These are phyloP conservation scores for Lolium rigidum DNA, from an alignment of 176 grass and related monocot genomes.

Conservation along the genomic window DNA sequence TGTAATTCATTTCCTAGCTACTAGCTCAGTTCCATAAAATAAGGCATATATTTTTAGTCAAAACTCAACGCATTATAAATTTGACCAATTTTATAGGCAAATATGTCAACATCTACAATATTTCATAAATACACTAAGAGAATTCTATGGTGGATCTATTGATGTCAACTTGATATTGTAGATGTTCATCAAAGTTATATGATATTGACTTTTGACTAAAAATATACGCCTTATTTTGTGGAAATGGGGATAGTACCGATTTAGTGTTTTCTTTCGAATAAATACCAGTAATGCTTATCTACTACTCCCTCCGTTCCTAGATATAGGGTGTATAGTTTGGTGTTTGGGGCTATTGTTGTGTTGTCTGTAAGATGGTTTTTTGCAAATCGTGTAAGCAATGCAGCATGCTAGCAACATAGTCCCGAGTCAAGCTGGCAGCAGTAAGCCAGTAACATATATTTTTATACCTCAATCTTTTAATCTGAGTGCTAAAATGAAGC, in stretches of 20 bases:
- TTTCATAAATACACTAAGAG: too few relatives aligned
- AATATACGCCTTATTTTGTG: too few relatives aligned
- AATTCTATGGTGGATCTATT: too few relatives aligned
- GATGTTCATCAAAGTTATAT: too few relatives aligned
- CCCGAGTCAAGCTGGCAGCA: neutral
- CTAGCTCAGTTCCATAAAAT: neutral
- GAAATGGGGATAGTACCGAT: neutral
- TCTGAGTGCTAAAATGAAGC: neutral
- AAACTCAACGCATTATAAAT: too few relatives aligned
- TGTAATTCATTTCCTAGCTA: neutral
- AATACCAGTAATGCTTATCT: neutral
- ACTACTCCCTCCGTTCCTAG: too few relatives aligned
- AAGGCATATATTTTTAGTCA: too few relatives aligned
- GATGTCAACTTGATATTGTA: too few relatives aligned
- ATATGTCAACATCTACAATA: too few relatives aligned
- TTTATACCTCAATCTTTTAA: neutral
- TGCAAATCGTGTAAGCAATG: neutral
- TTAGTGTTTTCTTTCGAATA: slow-evolving; percentile 13
- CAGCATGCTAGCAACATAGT: neutral
- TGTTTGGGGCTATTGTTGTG: slow-evolving; percentile 22
- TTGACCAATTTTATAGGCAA: too few relatives aligned
- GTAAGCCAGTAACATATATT: neutral
- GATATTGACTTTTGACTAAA: too few relatives aligned
- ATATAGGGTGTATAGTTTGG: neutral
- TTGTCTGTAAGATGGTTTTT: neutral